Conservation (phyloP, 441 rosid genomes). For the Adansonia rubrostipa region DNA sequence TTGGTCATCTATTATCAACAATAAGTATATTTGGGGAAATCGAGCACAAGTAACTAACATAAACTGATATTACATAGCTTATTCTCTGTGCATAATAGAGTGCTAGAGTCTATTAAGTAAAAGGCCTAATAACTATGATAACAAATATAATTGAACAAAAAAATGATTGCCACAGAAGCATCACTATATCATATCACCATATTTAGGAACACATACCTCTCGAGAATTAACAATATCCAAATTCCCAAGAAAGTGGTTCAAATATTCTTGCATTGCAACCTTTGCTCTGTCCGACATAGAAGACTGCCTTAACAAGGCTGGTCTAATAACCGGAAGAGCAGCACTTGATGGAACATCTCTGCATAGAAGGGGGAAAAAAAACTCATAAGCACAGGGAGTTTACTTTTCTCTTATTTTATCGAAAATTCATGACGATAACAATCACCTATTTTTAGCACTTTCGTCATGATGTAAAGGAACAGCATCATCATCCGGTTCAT, state of each 20-base stretch:
- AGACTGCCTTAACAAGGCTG: slow-evolving; percentile 89
- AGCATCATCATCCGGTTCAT: slow-evolving; percentile 81
- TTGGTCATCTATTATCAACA: background rate
- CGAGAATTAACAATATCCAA: slow-evolving; percentile 93
- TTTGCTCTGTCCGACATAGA: slow-evolving; percentile 91
- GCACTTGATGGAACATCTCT: slow-evolving; percentile 99
- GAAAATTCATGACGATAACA: slow-evolving; percentile 23
- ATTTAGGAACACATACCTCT: slow-evolving; percentile 62
- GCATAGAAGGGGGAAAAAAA: slow-evolving; percentile 39
- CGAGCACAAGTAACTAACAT: background rate
- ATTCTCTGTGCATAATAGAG: background rate
- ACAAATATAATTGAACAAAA: background rate
- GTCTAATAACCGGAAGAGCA: slow-evolving; percentile 92
- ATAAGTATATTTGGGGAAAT: background rate
- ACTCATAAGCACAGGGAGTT: slow-evolving; percentile 39
- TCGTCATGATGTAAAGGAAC: slow-evolving; percentile 75
- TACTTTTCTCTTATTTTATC: background rate
- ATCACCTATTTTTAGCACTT: slow-evolving; percentile 79
- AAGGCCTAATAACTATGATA: background rate
- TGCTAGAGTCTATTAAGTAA: background rate
- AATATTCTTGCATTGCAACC: slow-evolving; percentile 94
- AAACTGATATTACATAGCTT: background rate
- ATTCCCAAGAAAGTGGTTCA: slow-evolving; percentile 92
- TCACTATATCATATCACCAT: background rate
- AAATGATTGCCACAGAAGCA: background rate